Base-by-base conservation (phyloP, 306 rosid species). In the Cucumis hystrix region DNA sequence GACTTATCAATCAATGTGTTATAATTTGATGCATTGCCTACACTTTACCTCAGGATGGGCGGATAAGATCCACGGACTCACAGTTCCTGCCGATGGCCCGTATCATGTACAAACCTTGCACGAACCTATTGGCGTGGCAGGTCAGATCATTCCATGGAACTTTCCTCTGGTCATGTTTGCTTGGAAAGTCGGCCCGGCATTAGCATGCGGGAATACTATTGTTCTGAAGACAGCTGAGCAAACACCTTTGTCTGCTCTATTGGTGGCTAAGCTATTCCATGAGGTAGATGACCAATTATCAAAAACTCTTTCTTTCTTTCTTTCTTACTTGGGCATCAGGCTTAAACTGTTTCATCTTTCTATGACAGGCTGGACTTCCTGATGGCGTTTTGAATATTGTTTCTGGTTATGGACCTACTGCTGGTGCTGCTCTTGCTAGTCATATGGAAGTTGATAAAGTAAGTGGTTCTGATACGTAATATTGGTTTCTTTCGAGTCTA, bases 81-180 rank as follows among this genome's bases (percentile, higher is more conserved):
- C 97, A 1, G 83, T 86, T 87, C 97, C 86, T 20, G 93, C 98
- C 25, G 98, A 94, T 82, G 97, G 98, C 7, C 80, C 84, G 11
- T 52, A 82, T 86, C 90, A 91, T 47, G 88, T 91, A 63, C 91
- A 94, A 77, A 91, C 93, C 74, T 86, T 94, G 90, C 98, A 94
- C 13, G 98, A 94, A 86, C 98, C 97, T 3, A 87, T 94, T 21
- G 98, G 98, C 25, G 98, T 94, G 81, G 94, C 88, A 0, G 97
- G 98, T 81, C 98, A 95, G 86, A 89, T 95, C 43, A 95, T 92
- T 85, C 98, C 98, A 7, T 95, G 98, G 97, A 95, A 95, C 80
- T 95, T 94, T 81, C 98, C 98, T 78, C 90, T 94, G 63, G 79
- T 94, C 80, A 90, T 94, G 97, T 90, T 87, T 83, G 89, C 83